Conservation (phyloP, 1,284 basidiomycete species). For the Pisolithus thermaeus region DNA sequence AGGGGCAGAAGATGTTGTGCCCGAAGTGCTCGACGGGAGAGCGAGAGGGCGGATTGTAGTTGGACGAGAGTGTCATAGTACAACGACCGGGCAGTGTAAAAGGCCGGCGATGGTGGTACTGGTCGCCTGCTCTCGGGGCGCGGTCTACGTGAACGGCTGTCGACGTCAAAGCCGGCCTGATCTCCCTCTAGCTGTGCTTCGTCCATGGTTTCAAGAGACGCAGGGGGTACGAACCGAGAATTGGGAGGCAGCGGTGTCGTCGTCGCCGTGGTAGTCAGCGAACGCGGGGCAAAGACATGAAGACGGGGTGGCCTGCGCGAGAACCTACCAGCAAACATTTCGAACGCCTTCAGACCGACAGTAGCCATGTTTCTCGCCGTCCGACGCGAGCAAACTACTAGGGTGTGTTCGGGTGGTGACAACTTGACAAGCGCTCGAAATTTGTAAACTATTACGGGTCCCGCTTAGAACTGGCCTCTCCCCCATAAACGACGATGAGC, state of each 20-base stretch:
- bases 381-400: not conserved
- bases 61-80: constrained; percentile 72
- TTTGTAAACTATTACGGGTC: constrained; percentile 16
- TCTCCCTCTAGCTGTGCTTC: not conserved
- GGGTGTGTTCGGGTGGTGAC: not conserved
- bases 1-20: constrained; percentile 71
- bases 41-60: constrained; percentile 62
- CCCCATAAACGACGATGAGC: constrained; percentile 26
- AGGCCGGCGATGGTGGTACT: constrained; percentile 59
- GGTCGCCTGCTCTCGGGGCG: constrained; percentile 6
- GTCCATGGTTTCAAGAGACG: constrained; percentile 3
- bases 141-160: not conserved
- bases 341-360: not conserved
- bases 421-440: not conserved
- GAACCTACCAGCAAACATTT: not conserved
- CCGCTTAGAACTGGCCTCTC: too few species aligned
- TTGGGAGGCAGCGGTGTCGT: not conserved
- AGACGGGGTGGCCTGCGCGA: not conserved
- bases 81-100: constrained; percentile 78
- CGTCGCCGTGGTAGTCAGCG: not conserved
- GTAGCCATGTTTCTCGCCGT: not conserved
- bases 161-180: not conserved
- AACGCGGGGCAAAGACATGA: not conserved
- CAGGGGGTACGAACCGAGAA: constrained; percentile 6
- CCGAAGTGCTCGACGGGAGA: constrained; percentile 57